Base-by-base conservation (phyloP, 352 stramenopile genomes). In the Phytophthora tubulina region DNA sequence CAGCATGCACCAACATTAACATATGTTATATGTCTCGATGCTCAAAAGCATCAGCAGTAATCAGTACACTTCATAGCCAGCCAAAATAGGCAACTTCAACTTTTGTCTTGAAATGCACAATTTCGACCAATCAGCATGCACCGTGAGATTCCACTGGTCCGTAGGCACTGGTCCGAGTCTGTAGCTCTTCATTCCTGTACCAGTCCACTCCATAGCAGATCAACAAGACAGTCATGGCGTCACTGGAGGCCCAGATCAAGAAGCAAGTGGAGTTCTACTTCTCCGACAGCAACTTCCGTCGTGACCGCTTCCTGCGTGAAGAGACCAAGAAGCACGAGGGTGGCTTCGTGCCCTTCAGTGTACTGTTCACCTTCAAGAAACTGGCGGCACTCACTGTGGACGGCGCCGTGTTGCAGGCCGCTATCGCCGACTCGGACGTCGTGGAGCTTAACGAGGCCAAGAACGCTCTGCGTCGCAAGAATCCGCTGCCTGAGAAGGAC, bases 261-360 rank as follows among this genome's bases (percentile, higher is more conserved):
- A 91, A 95, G 79, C 92, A 97, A 84, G 85, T 97, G 48, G 92
- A 97, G 84, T 97, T 97, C 76, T 98, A 97, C 86, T 97, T 98
- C 81, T 93, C 83, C 45, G 92, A 97, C 78, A 95, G 88, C 78
- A 98, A 98, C 76, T 96, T 97, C 67, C 90, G 92, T 57, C 92
- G 91, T 61, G 92, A 98, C 75, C 88, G 92, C 63, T 97, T 97
- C 79, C 76, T 97, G 71, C 79, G 89, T 42, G 85, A 92, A 44
- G 86, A 95, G 71, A 94, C 88, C 60, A 94, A 89, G 75, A 95
- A 95, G 73, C 73, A 90, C 33, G 78, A 90, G 6, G 89, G 89
- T 44, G 90, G 90, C 59, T 97, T 94, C 63, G 79, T 97, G 54
- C 88, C 88, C 4, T 93, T 97, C 75, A 82, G 68, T 10, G 86